Base-by-base conservation (phyloP, 2,329 filamentous ascomycete genomes). In the Blumeriella jaapii region DNA sequence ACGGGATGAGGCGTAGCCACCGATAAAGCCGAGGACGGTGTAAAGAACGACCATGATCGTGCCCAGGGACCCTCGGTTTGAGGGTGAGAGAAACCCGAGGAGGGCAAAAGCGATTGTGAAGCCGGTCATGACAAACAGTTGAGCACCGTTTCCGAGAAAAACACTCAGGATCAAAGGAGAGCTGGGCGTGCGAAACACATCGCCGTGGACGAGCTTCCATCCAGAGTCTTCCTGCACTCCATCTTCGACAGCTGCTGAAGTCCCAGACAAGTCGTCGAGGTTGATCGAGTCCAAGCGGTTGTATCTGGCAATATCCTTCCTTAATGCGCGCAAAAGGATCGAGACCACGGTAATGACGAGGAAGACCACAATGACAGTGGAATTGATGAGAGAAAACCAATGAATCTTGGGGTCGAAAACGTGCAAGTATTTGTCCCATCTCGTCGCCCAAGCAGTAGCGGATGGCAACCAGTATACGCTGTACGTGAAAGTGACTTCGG, bases 401-500 rank as follows among this genome's bases (percentile, higher is more conserved):
- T 98, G 91, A 51, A 98, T 96, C 66, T 91, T 93, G 34, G 91
- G 87, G 58, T 96, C 87, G 55, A 87, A 93, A 18, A 98, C 89
- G 54, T 96, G 89, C 22, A 98, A 70, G 57, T 96, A 96, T 61
- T 94, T 96, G 67, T 98, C 91, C 91, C 91, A 98, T 46, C 91
- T 75, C 9, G 91, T 98, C 17, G 91, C 91, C 79, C 93, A 98
- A 1, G 82, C 83, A 1, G 87, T 96, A 1, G 69, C 55, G 1
- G 86, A 95, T 47, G 77, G 74, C 38, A 70, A 72, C 91, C 91
- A 98, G 60, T 79, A 82, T 10, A 96, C 84, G 47, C 82, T 85
- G 63, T 98, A 98, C 4, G 86, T 94, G 64, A 84, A 98, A 2
- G 76, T 73, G 14, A 95, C 83, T 13, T 69, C 62, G 13, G 71